Conservation (phyloP, 371 early-diverging fungal species). For the Mucor plumbeus region DNA sequence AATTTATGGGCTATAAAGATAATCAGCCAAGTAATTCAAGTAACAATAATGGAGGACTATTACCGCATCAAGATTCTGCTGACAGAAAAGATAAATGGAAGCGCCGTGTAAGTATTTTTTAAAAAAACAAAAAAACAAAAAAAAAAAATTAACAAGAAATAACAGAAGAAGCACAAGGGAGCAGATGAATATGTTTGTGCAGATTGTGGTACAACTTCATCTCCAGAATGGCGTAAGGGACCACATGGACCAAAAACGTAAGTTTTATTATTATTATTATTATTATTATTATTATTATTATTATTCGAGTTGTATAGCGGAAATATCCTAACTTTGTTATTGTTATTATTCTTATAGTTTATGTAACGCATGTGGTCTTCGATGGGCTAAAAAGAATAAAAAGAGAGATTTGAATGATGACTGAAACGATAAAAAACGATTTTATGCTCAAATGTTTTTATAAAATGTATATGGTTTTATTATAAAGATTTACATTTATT, state of each 20-base stretch:
- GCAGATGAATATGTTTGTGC: slow-evolving; percentile 51
- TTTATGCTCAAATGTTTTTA: too few relatives aligned
- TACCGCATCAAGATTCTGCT: not conserved
- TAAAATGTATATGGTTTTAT: too few relatives aligned
- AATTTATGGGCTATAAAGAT: slow-evolving; percentile 13
- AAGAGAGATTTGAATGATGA: slow-evolving; percentile 34
- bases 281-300: too few relatives aligned
- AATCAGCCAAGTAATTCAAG: not conserved
- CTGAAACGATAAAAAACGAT: slow-evolving; percentile 14
- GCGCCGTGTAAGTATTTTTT: slow-evolving; percentile 33
- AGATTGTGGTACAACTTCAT: slow-evolving; percentile 75
- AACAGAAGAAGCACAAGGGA: slow-evolving; percentile 40
- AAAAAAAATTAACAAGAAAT: too few relatives aligned
- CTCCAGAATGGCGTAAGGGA: slow-evolving; percentile 85
- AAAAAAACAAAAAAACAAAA: too few relatives aligned
- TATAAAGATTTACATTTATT: not conserved
- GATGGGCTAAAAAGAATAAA: slow-evolving; percentile 46
- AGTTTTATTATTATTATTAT: too few relatives aligned
- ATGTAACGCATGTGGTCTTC: slow-evolving; percentile 59
- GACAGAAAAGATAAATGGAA: slow-evolving; percentile 35
- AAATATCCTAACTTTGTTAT: slow-evolving; percentile 1
- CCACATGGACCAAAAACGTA: slow-evolving; percentile 72
- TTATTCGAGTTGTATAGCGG: not conserved
- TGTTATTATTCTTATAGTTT: slow-evolving; percentile 23
- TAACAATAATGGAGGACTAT: not conserved